Conservation (phyloP, 176 grass and related monocot genomes). For the Aegilops longissima region DNA sequence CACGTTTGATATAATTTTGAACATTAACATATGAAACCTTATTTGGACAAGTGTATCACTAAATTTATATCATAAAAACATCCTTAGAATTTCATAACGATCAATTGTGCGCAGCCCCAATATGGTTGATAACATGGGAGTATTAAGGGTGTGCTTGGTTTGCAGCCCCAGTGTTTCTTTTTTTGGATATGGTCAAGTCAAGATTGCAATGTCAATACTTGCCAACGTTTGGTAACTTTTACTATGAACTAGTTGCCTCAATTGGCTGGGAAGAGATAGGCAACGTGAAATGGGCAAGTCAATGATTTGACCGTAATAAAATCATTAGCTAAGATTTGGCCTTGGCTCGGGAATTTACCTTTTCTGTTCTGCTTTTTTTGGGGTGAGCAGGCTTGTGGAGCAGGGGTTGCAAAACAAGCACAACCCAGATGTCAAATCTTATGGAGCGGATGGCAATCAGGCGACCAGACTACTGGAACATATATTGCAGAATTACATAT, state of each 20-base stretch:
- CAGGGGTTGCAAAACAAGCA: neutral
- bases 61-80: neutral
- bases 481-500: neutral
- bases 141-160: neutral
- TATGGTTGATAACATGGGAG: neutral
- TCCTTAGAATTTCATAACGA: neutral
- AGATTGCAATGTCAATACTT: neutral
- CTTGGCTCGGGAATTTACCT: neutral
- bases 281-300: neutral
- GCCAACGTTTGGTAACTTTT: neutral
- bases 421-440: neutral
- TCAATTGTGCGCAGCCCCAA: neutral
- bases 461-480: neutral
- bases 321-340: neutral
- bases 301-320: neutral
- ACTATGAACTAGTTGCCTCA: neutral
- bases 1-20: neutral
- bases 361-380: no score
- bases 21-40: neutral
- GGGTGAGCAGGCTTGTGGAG: neutral
- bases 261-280: neutral
- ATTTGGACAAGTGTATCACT: neutral
- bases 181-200: neutral
- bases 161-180: neutral
- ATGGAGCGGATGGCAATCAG: neutral